A percentile compares a stretch with the other conserved stretches of the same genome.
Evolutionary conservation across 2,329 filamentous ascomycete species (phyloP).

Genomic region (Chrysosphaeria jannelii): DNA sequence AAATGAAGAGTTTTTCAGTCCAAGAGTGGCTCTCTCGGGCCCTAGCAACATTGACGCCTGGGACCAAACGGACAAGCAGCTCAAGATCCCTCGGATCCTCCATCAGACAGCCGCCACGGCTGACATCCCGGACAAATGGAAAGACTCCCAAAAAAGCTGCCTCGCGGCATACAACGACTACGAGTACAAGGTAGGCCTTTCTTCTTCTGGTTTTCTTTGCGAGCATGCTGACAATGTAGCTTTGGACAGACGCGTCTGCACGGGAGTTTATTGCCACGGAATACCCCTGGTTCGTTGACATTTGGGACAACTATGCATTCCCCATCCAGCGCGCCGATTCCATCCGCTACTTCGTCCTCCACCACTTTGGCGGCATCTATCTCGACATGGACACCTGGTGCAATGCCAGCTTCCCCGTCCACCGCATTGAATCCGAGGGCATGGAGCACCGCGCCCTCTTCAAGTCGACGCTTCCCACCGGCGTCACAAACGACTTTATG

Average conservation of each 20-base stretch:
- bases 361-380: slow-evolving; percentile 53
- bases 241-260: slow-evolving; percentile 46
- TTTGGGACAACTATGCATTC: slow-evolving; percentile 43
- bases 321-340: slow-evolving; percentile 52
- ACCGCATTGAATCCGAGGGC: slow-evolving; percentile 7
- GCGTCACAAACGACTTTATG: slow-evolving; percentile 61
- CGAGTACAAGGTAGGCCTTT: slow-evolving; percentile 6
- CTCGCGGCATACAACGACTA: slow-evolving; percentile 6
- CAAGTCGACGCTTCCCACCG: slow-evolving; percentile 31
- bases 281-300: slow-evolving; percentile 50
- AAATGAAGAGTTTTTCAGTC: slow-evolving; percentile 8
- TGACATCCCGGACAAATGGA: slow-evolving; percentile 7
- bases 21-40: slow-evolving; percentile 5
- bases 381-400: slow-evolving; percentile 34
- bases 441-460: slow-evolving; percentile 1
- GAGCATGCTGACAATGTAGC: slow-evolving; percentile 11
- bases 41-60: slow-evolving; percentile 1
- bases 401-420: slow-evolving; percentile 7
- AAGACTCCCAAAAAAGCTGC: slow-evolving; percentile 6
- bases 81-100: slow-evolving; percentile 7
- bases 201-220: background rate
- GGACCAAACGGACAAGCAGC: slow-evolving; percentile 1
- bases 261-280: slow-evolving; percentile 41
- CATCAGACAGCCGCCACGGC: slow-evolving; percentile 8
- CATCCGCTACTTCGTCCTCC: slow-evolving; percentile 51